Base-by-base conservation (phyloP, 192 early-diverging fungal species). In the Umbelopsis vinacea region DNA sequence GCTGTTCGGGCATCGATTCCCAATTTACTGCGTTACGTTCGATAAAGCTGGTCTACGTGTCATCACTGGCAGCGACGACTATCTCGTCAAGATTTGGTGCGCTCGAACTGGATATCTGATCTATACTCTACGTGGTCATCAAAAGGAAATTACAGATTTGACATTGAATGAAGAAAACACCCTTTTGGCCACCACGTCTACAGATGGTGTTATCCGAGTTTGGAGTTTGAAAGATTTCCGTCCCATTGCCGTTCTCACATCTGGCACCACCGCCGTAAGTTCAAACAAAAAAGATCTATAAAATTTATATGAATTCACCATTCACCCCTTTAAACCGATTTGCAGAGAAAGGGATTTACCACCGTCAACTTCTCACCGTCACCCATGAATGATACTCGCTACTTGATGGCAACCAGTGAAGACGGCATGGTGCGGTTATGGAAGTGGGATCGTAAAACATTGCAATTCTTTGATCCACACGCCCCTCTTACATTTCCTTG, bases 61-160 rank as follows among this genome's bases (percentile, higher is more conserved):
- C 63, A 88, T 94, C 52, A 96, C 94, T 66, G 95, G 93, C 66
- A 93, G 92, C 78, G 95, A 96, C 77, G 95, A 96, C 76, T 92
- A 86, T 47, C 71, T 96, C 26, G 87, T 96, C 67, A 96, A 94
- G 67, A 81, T 95, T 4, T 96, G 93, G 93, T 92, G 91, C 75
- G 86, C 92, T 22, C 79, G 85, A 2, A 89, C 92, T 8, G 95
- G 93, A 33, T 89, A 85, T 66, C 82, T 95, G 11, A 87, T 96
- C 43, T 86, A 92, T 75, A 91, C 93, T 0, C 81, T 96, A n/a
- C 87, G 93, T 67, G 93, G 93, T 14, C 95, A 96, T 69, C 76
- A 83, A 43, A 84, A 85, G 40, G 90, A 91, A 40, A 89, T 96
- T 52, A 87, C 90, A 0, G 93, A 94, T 70, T 85, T 96, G 57